These are phyloP conservation scores for Aspergillus asperescens DNA, from an alignment of 495 filamentous ascomycete genomes.

Conservation along the genomic window DNA sequence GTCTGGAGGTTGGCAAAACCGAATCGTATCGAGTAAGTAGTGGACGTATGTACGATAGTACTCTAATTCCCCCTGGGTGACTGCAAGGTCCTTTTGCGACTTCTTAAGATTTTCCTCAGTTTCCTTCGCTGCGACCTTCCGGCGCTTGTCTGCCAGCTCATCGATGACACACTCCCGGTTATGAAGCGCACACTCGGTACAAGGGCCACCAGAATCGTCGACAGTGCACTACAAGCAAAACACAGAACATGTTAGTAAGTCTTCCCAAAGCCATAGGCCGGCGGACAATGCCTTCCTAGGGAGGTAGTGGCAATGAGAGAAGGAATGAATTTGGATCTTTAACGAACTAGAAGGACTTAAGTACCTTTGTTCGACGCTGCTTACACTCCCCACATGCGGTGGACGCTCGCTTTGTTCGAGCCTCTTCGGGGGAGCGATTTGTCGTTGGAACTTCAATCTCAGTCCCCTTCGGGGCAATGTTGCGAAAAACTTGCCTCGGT, in stretches of 20 bases:
- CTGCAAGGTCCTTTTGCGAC: not conserved
- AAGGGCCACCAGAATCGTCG: conserved; percentile 25
- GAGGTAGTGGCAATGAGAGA: not conserved
- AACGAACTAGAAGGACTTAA: not conserved
- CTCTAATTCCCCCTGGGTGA: not conserved
- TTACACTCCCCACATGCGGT: conserved; percentile 42
- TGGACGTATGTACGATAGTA: conserved; percentile 29
- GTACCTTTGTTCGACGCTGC: conserved; percentile 40
- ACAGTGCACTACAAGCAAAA: conserved; percentile 21
- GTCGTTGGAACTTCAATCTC: conserved; percentile 13
- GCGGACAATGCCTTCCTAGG: not conserved
- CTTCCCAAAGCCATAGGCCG: not conserved
- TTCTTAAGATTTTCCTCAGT: conserved; percentile 28
- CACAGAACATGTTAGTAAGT: not conserved
- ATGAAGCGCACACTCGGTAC: conserved; percentile 35
- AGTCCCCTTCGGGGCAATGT: conserved; percentile 32
- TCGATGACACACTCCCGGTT: conserved; percentile 36
- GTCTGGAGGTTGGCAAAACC: conserved; percentile 15
- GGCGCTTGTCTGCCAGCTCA: conserved; percentile 36
- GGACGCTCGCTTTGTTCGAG: conserved; percentile 36
- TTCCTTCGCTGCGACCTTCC: conserved; percentile 32
- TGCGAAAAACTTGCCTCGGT: conserved; percentile 23
- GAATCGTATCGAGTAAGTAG: conserved; percentile 26
- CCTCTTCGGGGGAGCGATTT: conserved; percentile 26
- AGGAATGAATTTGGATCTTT: not conserved